A percentile compares a stretch with the other conserved stretches of the same genome.
phyloP scores from a whole-genome alignment of 768 basidiomycete species.

The Lentinula lateritia region DNA sequence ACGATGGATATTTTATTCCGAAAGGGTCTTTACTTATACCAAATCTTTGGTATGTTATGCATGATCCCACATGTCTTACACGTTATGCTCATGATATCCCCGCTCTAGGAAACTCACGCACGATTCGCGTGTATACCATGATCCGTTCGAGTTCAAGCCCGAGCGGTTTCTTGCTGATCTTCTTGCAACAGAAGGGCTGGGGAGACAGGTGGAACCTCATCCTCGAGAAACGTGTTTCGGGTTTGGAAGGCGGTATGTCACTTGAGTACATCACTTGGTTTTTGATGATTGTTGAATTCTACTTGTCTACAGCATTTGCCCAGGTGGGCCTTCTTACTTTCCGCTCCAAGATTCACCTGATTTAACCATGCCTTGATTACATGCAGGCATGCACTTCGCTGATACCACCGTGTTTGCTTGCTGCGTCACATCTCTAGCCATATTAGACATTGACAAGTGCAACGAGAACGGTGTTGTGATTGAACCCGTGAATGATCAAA shows the following conservation, averaged over 20 bases:
- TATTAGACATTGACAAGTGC: constrained; percentile 44
- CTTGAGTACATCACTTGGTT: neutral
- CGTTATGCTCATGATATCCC: constrained; percentile 7
- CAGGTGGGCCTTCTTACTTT: constrained; percentile 28
- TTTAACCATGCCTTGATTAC: constrained; percentile 9
- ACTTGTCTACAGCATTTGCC: constrained; percentile 29
- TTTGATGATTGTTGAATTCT: neutral
- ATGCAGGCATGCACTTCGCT: constrained; percentile 45
- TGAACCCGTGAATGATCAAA: constrained; percentile 51
- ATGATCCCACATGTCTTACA: neutral
- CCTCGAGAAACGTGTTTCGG: constrained; percentile 63
- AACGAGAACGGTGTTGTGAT: constrained; percentile 39
- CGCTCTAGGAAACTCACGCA: constrained; percentile 43
- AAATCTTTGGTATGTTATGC: constrained; percentile 40
- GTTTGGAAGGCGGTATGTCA: constrained; percentile 56
- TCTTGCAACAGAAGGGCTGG: constrained; percentile 23
- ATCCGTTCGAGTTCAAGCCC: constrained; percentile 54
- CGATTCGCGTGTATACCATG: constrained; percentile 46
- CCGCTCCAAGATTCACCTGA: no score
- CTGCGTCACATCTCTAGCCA: constrained; percentile 46
- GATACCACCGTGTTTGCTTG: constrained; percentile 49
- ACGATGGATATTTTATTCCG: constrained; percentile 58
- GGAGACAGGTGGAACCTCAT: constrained; percentile 41
- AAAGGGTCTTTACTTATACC: constrained; percentile 48
- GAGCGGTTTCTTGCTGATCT: constrained; percentile 43